Base-by-base conservation (phyloP, 2,329 filamentous ascomycete species). In the Emericellopsis cladophorae region DNA sequence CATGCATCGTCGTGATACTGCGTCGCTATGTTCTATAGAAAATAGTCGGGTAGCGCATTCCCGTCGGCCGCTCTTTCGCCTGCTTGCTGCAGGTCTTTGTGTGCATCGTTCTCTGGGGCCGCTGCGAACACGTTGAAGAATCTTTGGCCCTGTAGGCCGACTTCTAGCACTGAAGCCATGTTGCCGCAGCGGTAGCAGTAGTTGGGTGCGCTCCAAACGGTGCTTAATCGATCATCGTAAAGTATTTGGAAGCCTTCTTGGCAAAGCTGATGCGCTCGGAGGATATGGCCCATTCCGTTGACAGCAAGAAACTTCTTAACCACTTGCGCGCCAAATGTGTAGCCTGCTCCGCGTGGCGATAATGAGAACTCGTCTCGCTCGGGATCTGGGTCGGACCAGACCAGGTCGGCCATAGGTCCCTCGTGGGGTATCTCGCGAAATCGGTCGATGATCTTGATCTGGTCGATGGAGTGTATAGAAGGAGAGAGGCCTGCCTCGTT, bases 371-470 rank as follows among this genome's bases (percentile, higher is more conserved):
- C 92, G 62, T 98, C 92, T 43, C 89, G 77, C 52, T 98, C 92
- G n/a, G 86, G 83, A 58, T 98, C 92, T 0, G 92, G 92, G 58
- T 98, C 92, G 16, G 88, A 95, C 92, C 92, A 98, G 26, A 98
- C 92, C 5, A 98, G 69, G 60, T 98, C 92, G n/a, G 92, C 92
- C 92, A 98, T 98, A 29, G 92, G 92, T 0, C 92, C 92, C 64
- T 98, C 92, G 64, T 98, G 92, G 5, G 92, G 92, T 45, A 98
- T 98, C 59, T 98, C 92, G 50, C 92, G 81, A 69, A 96, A 98
- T 36, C 92, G 86, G 65, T 98, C 92, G 58, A 98, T 96, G 60
- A 98, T 94, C 63, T 98, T 96, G 65, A 98, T 96, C 65, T 98
- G 92, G 60, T 98, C 92, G 57, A 98, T 95, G 36, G 86, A 94